Base-by-base conservation (phyloP, 2,329 filamentous ascomycete species). In the Aspergillus ibericus region DNA sequence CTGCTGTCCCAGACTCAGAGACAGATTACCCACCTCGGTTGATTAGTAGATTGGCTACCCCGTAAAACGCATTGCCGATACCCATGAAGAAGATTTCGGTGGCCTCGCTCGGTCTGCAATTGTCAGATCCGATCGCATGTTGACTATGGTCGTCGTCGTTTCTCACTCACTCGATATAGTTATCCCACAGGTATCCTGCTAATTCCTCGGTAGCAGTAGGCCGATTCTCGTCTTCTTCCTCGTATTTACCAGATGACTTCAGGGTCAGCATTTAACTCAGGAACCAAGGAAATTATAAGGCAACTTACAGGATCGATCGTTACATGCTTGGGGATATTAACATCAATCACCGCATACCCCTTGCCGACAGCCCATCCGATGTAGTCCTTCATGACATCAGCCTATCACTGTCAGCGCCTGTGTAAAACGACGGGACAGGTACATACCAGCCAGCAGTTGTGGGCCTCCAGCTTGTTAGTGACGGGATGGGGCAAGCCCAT, bases 101-200 rank as follows among this genome's bases (percentile, higher is more conserved):
- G 0, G 84, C 81, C 2, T 88, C 80, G 56, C 80, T 83, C 52
- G 88, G 87, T 32, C 90, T 82, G 55, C 53, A 18, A 20, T 34
- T 12, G 16, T 53, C 25, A 53, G 25, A 32, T 8, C 15, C n/a
- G 7, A 18, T 7, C 20, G 18, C 16, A 12, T 16, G 5, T 29
- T 53, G 20, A 18, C 16, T 8, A 8, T 34, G 4, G 5, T 27
- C 15, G 5, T 9, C 8, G 15, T 5, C n/a, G n/a, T n/a, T n/a
- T n/a, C 12, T 42, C 35, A 34, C 80, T 67, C 75, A 85, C 80
- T 96, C 91, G 18, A 99, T 86, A 70, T 97, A 97, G 71, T 99
- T 99, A 67, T 97, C 93, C 95, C 95, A 99, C 13, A 99, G 80
- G 70, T 96, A 98, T 60, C 84, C 87, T 4, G 93, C 86, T 10